Conservation (phyloP, 306 rosid genomes). For the Malus fusca region DNA sequence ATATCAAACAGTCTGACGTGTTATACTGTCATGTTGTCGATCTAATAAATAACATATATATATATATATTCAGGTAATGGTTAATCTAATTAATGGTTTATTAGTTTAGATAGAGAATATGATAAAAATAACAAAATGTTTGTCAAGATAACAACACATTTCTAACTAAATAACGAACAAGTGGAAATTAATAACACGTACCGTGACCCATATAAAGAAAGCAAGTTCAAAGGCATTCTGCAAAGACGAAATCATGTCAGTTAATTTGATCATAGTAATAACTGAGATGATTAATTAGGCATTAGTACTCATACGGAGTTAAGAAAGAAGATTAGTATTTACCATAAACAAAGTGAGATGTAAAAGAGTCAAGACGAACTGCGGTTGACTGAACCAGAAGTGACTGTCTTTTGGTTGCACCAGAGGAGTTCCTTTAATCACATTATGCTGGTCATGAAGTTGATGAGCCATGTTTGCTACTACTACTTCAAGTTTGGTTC, state of each 20-base stretch:
- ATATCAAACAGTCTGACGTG: background rate
- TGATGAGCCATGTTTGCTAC: conserved; percentile 46
- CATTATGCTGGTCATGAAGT: conserved; percentile 20
- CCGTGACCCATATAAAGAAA: conserved; percentile 62
- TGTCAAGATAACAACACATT: background rate
- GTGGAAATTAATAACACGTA: background rate
- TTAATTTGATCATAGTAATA: background rate
- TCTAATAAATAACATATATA: background rate
- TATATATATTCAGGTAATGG: background rate
- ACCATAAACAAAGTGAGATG: conserved; percentile 53
- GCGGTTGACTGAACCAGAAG: conserved; percentile 54
- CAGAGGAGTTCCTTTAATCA: conserved; percentile 45
- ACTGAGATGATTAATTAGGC: background rate
- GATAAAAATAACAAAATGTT: background rate
- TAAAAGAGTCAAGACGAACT: conserved; percentile 33
- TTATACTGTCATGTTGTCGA: background rate
- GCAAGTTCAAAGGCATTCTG: conserved; percentile 59
- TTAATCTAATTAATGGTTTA: background rate
- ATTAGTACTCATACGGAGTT: background rate
- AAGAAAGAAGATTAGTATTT: background rate
- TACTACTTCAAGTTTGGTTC: conserved; percentile 47
- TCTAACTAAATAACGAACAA: background rate
- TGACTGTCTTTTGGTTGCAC: conserved; percentile 47
- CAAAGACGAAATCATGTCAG: background rate
- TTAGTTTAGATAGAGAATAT: background rate